Evolutionary conservation across 2,329 filamentous ascomycete species (phyloP), one percentile per base, ranked within the genome.

Genomic region (Penicillium corylophilum): DNA sequence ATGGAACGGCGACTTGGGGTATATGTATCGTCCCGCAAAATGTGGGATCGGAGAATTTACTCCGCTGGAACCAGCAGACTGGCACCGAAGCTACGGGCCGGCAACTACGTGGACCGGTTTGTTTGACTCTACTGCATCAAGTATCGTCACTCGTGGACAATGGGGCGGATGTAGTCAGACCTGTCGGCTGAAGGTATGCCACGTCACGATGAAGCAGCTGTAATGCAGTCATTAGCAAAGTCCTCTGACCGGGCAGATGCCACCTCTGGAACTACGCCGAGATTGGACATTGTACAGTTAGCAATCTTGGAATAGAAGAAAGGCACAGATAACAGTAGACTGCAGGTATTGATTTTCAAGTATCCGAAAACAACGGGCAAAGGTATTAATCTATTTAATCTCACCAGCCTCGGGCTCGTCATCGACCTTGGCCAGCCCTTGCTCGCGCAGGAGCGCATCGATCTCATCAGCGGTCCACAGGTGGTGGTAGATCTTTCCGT

Each of bases 391-490:
- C 62, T 70, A 68, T 69, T 71, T 72, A 51, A 69, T 67, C 55
- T 76, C 76, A 54, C 75, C 75, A 57, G 71, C 85, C 68, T 90
- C 85, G 13, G 83, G 73, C 59, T 84, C 84, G 69, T 93, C 89
- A 48, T 71, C 71, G 61, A 86, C 83, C 82, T 96, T 97, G 55
- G 90, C 93, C 72, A 99, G 77, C 64, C 93, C 93, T 67, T 99
- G 92, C 80, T 97, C 90, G 82, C 92, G 95, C 67, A 99, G 79
- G 73, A 99, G 79, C 45, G 88, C 85, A 71, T 90, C 93, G 67
- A 99, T 99, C 80, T 97, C 94, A 61, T 99, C 93, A 40, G 92
- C 93, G 65, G 85, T 89, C 94, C 94, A 99, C 57, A 99, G 82
- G 71, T 95, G 89, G 77, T 99, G 94, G 79, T 97, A 99, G 75